These are phyloP conservation scores for Nelumbo lutea DNA, from an alignment of 164 flowering plant species.

Conservation along the genomic window DNA sequence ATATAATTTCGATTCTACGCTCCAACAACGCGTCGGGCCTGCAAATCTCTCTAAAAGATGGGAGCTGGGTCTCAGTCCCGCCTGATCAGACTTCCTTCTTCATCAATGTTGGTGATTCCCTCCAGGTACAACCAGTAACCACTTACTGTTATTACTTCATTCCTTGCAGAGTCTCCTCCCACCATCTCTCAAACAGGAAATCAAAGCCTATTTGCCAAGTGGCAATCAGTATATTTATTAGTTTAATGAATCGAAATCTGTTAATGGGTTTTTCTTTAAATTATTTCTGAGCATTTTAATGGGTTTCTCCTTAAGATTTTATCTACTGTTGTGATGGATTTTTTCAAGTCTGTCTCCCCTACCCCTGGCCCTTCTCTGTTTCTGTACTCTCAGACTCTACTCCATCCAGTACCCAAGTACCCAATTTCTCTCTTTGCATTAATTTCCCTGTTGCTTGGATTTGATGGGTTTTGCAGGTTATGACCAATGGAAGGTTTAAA, in stretches of 20 bases:
- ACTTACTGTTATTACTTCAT: not conserved
- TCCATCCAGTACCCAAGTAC: too few relatives aligned
- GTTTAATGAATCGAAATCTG: not conserved
- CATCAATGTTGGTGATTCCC: constrained; percentile 78
- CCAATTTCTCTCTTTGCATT: too few relatives aligned
- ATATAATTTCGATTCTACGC: constrained; percentile 69
- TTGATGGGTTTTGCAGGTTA: constrained; percentile 44
- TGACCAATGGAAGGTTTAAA: constrained; percentile 86
- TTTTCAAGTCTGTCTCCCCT: not conserved
- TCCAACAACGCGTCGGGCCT: constrained; percentile 81
- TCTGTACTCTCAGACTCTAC: too few relatives aligned
- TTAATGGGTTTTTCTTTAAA: not conserved
- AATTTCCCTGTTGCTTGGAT: not conserved
- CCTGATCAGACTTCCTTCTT: constrained; percentile 76
- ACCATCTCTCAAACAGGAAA: not conserved
- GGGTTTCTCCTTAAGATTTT: not conserved
- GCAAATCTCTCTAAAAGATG: constrained; percentile 70
- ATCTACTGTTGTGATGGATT: too few relatives aligned
- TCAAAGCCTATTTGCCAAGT: not conserved
- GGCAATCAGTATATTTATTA: not conserved
- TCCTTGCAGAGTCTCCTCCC: not conserved
- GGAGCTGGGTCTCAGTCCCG: constrained; percentile 84
- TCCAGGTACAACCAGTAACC: constrained; percentile 55
- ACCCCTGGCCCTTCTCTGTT: too few relatives aligned
- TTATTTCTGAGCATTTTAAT: not conserved